Evolutionary conservation across 257 asterid species (phyloP).

Genomic region (Gynochthodes officinalis): DNA sequence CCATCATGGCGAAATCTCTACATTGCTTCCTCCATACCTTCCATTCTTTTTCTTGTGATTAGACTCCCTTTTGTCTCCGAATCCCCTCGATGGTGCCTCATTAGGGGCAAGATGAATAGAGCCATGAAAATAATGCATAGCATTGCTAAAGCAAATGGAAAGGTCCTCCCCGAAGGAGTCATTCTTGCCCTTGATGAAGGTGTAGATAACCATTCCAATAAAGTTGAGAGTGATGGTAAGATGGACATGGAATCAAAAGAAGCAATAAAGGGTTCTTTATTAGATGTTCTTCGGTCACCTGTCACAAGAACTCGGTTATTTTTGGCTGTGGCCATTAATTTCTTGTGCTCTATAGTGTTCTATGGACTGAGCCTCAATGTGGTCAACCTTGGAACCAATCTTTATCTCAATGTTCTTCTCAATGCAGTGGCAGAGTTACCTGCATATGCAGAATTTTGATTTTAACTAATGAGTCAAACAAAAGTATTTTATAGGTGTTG

Average conservation of each 20-base stretch:
- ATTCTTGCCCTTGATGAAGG: constrained; percentile 56
- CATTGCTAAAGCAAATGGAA: constrained; percentile 54
- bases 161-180: constrained; percentile 38
- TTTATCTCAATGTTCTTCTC: constrained; percentile 60
- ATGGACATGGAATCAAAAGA: constrained; percentile 22
- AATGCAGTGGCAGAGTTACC: constrained; percentile 81
- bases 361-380: constrained; percentile 73
- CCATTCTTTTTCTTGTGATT: too few species aligned
- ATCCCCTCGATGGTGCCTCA: constrained; percentile 82
- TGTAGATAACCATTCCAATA: neutral
- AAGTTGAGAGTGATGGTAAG: neutral
- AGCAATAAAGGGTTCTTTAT: constrained; percentile 46
- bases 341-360: constrained; percentile 70
- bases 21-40: constrained; percentile 60
- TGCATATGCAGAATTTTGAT: constrained; percentile 31
- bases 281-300: constrained; percentile 56
- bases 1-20: constrained; percentile 69
- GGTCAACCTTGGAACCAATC: constrained; percentile 74
- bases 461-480: too few species aligned
- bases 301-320: constrained; percentile 55
- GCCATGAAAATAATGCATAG: constrained; percentile 39
- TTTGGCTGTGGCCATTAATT: constrained; percentile 63
- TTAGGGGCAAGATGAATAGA: constrained; percentile 57
- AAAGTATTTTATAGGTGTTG: too few species aligned
- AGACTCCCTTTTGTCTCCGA: constrained; percentile 65